Evolutionary conservation across 106 monocot species (phyloP), one percentile per base, ranked within the genome.

Genomic region (Apostasia shenzhenica): DNA sequence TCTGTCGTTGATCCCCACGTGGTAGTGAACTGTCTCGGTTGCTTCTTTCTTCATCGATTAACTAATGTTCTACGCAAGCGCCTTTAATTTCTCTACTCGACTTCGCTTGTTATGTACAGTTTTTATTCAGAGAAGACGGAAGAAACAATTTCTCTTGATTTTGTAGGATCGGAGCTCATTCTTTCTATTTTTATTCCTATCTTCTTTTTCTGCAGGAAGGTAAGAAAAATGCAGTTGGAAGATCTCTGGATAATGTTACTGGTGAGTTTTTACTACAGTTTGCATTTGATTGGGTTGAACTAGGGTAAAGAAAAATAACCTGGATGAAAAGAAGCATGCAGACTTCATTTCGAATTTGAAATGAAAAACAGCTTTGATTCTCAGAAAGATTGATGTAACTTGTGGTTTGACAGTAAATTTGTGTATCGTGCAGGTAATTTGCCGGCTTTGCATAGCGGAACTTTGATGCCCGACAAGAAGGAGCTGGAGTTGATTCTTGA

Each of bases 381-480:
- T 59, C 68, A 51, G 12, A 0, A 48, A 61, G 61, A 3, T 7
- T 42, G 41, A 6, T 65, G 14, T 54, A 61, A 14, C 74, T 69
- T 41, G 76, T 76, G 14, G 57, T 59, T 66, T 41, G 14, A 65
- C 47, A 5, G 9, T 4, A 48, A 65, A 62, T 45, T 13, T 49
- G 65, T 67, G 26, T 47, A 38, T 26, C 48, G 39, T 53, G 59
- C 58, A 70, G 78, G 57, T 3, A 51, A 70, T 7, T 70, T 63
- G 6, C 1, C 63, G 44, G 42, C 58, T 37, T 52, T 53, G 2
- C 8, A 59, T 5, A 67, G 48, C 14, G 78, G 73, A 59, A 89
- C 88, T 41, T 86, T 72, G 55, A 73, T 91, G 63, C 91, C 95
- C 1, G 86, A 86, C 45, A 60, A 57, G 59, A 82, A 72, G 7